phyloP scores from a whole-genome alignment of 2,329 filamentous ascomycete species.

The Didymellaceae sp. region DNA sequence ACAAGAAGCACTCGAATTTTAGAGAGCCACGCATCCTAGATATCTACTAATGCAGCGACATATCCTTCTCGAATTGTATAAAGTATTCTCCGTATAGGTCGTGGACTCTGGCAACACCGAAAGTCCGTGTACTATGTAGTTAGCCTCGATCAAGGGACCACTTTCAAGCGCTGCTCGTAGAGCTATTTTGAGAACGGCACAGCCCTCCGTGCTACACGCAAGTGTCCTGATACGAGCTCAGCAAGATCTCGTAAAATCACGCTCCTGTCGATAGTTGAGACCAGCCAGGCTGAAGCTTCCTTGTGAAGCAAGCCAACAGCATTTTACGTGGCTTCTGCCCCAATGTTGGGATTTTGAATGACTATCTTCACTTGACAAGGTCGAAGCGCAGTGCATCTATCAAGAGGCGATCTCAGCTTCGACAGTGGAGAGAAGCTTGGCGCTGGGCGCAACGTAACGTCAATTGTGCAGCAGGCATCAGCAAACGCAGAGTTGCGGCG shows the following conservation, averaged over 20 bases:
- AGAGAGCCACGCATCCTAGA: constrained; percentile 14
- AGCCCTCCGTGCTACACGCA: constrained; percentile 10
- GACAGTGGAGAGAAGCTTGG: constrained; percentile 13
- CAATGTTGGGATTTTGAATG: constrained; percentile 7
- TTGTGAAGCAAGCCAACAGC: neutral
- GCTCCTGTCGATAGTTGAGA: neutral
- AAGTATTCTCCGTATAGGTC: too few relatives aligned
- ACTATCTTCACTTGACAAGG: constrained; percentile 7
- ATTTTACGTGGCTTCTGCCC: neutral
- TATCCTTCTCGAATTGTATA: too few relatives aligned
- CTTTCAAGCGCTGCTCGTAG: neutral
- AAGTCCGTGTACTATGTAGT: neutral
- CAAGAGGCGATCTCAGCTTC: constrained; percentile 17
- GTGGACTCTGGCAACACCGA: too few relatives aligned
- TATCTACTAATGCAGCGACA: constrained; percentile 18
- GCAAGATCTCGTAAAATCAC: neutral
- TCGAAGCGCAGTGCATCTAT: constrained; percentile 5
- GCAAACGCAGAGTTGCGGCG: neutral
- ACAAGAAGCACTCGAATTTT: constrained; percentile 21
- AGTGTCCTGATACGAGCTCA: neutral
- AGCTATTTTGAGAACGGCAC: constrained; percentile 11
- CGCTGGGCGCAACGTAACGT: constrained; percentile 19
- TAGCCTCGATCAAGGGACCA: too few relatives aligned
- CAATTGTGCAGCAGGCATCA: constrained; percentile 8
- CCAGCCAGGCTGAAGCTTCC: neutral